Evolutionary conservation across 208 protist species (phyloP).

Genomic region (Leishmania tropica): DNA sequence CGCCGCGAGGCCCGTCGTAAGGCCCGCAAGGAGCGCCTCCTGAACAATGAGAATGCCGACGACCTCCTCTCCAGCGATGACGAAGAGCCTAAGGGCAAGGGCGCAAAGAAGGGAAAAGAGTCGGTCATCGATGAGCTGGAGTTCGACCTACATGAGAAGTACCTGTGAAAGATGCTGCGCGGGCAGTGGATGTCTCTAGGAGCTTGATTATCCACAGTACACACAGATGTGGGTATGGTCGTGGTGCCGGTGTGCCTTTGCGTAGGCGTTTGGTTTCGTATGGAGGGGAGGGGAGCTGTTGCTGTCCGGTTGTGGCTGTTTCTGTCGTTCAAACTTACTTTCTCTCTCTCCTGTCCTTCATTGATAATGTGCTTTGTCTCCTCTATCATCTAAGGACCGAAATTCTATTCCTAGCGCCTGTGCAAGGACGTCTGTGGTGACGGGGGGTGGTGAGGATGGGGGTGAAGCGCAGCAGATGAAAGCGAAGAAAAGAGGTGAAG

Average conservation of each 20-base stretch:
- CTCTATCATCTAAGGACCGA: neutral
- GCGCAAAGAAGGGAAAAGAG: constrained; percentile 30
- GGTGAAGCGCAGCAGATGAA: neutral
- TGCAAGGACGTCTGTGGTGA: neutral
- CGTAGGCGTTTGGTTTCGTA: too few species aligned
- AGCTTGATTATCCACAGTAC: neutral
- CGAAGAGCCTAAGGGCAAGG: constrained; percentile 26
- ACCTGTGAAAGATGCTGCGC: constrained; percentile 14
- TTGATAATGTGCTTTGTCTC: neutral
- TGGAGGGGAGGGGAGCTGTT: neutral
- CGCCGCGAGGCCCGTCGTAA: constrained; percentile 44
- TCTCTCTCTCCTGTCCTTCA: neutral
- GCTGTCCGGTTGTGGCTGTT: too few species aligned
- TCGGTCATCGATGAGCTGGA: constrained; percentile 39
- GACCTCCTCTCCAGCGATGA: constrained; percentile 41
- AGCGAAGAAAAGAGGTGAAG: neutral
- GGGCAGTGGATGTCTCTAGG: neutral
- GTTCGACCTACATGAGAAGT: constrained; percentile 34
- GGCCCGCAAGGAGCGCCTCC: constrained; percentile 38
- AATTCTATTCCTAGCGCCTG: neutral
- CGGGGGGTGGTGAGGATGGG: too few species aligned
- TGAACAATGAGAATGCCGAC: constrained; percentile 27
- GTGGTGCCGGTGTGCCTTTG: neutral
- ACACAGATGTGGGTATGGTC: neutral
- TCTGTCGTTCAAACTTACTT: neutral